phyloP scores from a whole-genome alignment of 2,329 filamentous ascomycete genomes.

The Aureobasidium sp. region DNA sequence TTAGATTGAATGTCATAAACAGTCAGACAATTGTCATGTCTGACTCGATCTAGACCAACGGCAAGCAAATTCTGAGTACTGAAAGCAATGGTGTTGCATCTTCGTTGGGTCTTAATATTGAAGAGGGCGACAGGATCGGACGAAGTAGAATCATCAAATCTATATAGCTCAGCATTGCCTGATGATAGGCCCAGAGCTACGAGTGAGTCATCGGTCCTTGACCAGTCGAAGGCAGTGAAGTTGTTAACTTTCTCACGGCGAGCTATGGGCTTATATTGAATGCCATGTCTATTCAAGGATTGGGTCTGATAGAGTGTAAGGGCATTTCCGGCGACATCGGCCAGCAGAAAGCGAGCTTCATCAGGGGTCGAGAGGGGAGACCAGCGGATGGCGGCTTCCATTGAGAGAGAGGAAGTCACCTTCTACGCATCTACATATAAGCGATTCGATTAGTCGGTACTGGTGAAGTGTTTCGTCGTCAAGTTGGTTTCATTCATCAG shows the following conservation, averaged over 20 bases:
- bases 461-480: not conserved
- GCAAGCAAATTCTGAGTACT: slow-evolving; percentile 65
- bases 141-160: slow-evolving; percentile 46
- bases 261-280: slow-evolving; percentile 48
- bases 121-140: slow-evolving; percentile 50
- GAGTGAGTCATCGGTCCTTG: slow-evolving; percentile 53
- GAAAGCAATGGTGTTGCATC: slow-evolving; percentile 76
- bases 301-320: slow-evolving; percentile 51
- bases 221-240: slow-evolving; percentile 62
- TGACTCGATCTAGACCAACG: slow-evolving; percentile 70
- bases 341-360: slow-evolving; percentile 52
- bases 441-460: not conserved
- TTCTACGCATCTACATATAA: not conserved
- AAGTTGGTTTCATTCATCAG: not conserved
- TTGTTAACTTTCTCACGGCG: slow-evolving; percentile 46
- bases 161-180: slow-evolving; percentile 67
- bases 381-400: slow-evolving; percentile 59
- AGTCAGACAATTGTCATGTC: slow-evolving; percentile 75
- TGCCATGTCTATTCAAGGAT: slow-evolving; percentile 26
- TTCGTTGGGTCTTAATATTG: slow-evolving; percentile 65
- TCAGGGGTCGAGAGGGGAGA: slow-evolving; percentile 50
- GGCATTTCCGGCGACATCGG: slow-evolving; percentile 54
- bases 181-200: slow-evolving; percentile 69
- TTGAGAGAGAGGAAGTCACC: slow-evolving; percentile 23
- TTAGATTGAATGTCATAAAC: slow-evolving; percentile 68